These are phyloP conservation scores for Periconia sp. DNA, from an alignment of 2,329 filamentous ascomycete genomes.

Conservation along the genomic window DNA sequence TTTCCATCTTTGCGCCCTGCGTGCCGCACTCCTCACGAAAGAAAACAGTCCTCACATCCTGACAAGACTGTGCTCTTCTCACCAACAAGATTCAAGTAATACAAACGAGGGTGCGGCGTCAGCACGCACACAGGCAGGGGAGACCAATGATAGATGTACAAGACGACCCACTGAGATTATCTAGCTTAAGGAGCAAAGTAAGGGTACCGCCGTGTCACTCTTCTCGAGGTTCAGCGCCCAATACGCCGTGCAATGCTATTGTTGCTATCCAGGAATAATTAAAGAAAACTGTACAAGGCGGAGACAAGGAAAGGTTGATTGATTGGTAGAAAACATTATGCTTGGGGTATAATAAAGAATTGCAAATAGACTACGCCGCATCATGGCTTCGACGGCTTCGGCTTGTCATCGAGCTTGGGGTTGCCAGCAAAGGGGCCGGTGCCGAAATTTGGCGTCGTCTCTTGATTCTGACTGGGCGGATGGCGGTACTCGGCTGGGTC, in stretches of 20 bases:
- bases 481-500: conserved; percentile 47
- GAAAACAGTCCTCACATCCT: no score
- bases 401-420: conserved; percentile 36
- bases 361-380: not conserved
- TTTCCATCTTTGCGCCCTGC: no score
- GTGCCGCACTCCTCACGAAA: no score
- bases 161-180: not conserved
- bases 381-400: conserved; percentile 9
- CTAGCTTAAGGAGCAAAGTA: not conserved
- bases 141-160: not conserved
- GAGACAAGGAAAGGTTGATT: not conserved
- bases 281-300: conserved; percentile 9
- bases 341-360: not conserved
- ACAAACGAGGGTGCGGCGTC: not conserved
- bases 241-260: conserved; percentile 14
- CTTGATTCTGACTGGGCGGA: conserved; percentile 52
- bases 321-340: not conserved
- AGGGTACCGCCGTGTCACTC: not conserved
- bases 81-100: no score
- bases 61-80: no score
- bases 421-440: conserved; percentile 51
- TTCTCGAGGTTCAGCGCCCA: conserved; percentile 10
- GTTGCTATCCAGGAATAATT: not conserved
- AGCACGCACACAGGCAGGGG: not conserved
- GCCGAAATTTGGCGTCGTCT: conserved; percentile 52